These are phyloP conservation scores for Helicocarpus griseus DNA, from an alignment of 2,329 filamentous ascomycete genomes.

Conservation along the genomic window DNA sequence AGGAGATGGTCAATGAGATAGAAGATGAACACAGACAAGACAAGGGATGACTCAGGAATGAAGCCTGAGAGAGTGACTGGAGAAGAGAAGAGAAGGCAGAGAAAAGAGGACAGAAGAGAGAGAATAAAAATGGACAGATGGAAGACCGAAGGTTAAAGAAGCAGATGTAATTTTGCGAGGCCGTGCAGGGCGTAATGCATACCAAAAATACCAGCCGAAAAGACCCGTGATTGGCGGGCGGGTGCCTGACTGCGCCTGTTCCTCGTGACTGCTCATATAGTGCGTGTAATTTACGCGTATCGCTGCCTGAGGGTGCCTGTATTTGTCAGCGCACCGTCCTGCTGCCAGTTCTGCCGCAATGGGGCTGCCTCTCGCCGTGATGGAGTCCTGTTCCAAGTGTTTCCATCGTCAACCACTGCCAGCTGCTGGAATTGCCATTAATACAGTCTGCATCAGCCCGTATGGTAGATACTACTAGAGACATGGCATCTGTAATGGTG, in stretches of 20 bases:
- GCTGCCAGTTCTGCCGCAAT: too few species aligned
- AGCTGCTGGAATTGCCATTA: neutral
- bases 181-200: too few species aligned
- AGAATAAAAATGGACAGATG: neutral
- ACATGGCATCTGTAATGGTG: neutral
- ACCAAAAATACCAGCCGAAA: constrained; percentile 4
- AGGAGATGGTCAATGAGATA: too few species aligned
- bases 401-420: neutral
- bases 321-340: too few species aligned
- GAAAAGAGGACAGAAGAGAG: neutral
- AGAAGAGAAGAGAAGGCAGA: neutral
- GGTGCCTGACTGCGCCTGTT: neutral
- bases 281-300: neutral
- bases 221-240: neutral
- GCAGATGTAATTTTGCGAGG: neutral
- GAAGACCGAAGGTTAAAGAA: neutral
- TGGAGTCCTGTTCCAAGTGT: too few species aligned
- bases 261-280: neutral
- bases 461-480: neutral
- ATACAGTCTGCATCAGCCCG: neutral
- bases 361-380: too few species aligned
- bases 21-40: too few species aligned
- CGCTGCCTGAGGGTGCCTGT: too few species aligned
- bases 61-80: neutral
- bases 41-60: too few species aligned